Percentiles rank a stretch among this genome's conserved stretches.
Conservation (phyloP, 257 asterid species). For the Solanum paucissectum region DNA sequence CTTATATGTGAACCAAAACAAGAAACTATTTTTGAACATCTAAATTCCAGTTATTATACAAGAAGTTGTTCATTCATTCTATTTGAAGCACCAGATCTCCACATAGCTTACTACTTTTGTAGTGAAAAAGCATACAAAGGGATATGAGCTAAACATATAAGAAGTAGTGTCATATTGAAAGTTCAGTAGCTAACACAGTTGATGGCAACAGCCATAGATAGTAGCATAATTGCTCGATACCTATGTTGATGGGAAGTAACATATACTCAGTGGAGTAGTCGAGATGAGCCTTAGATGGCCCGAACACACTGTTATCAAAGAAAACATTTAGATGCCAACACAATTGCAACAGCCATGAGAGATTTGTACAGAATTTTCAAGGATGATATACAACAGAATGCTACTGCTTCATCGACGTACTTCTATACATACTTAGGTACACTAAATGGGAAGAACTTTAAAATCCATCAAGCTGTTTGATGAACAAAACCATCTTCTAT, state of each 20-base stretch:
- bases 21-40: not conserved
- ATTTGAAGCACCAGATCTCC: not conserved
- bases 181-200: not conserved
- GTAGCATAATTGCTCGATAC: not conserved
- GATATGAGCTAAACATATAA: not conserved
- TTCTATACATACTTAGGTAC: not conserved
- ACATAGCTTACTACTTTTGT: not conserved
- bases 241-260: not conserved
- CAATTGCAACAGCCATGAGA: not conserved
- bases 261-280: not conserved
- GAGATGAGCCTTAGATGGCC: not conserved
- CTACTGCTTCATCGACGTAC: not conserved
- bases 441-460: not conserved
- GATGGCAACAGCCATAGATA: not conserved
- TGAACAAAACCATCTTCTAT: not conserved
- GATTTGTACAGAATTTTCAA: not conserved
- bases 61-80: not conserved
- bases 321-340: not conserved
- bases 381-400: not conserved
- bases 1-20: not conserved
- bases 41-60: not conserved
- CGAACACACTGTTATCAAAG: not conserved
- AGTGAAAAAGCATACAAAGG: not conserved
- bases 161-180: not conserved
- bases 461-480: not conserved